Base-by-base conservation (phyloP, 345 rosid species). In the Nephelium lappaceum region DNA sequence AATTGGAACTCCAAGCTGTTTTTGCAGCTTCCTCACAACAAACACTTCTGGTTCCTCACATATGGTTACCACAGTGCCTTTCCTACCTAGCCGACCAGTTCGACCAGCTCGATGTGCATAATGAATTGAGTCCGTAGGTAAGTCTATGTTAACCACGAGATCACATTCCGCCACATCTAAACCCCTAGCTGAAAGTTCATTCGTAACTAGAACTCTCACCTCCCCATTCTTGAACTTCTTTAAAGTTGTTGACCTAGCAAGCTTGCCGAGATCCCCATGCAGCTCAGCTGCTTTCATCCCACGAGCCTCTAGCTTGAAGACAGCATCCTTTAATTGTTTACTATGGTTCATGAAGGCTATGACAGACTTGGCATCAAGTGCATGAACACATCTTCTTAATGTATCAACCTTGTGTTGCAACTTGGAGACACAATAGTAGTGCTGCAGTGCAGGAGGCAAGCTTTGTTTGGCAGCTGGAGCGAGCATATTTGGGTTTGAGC, bases 211-310 rank as follows among this genome's bases (percentile, higher is more conserved):
- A 38, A 94, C 90, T 79, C 95, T 87, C 73, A 93, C 72, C 72
- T 93, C 90, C n/a, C 98, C 98, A 76, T 83, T 87, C 91, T 93
- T 96, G 87, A 96, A 96, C 69, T 85, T 92, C 86, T 93, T 94
- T 60, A 93, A 78, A 73, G 91, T 86, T 43, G 92, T 93, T 67
- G 99, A 91, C 78, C 99, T 90, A 49, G 81, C 95, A 75, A 96
- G 97, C 89, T 96, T 96, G 72, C 93, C 95, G n/a, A 96, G 97
- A 83, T 90, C 91, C 72, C 99, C 98, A 75, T 94, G 99, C 69
- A 96, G 84, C 85, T 94, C 99, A 11, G 92, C 89, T 19, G 93
- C 92, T 57, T 73, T 87, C 80, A 96, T 87, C 57, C 97, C 97
- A 67, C 94, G 92, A 45, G 98, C 97, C 87, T 91, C 97, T 36